These are phyloP conservation scores for Scheffersomyces segobiensis DNA, from an alignment of 1,139 yeast genomes.

Conservation along the genomic window DNA sequence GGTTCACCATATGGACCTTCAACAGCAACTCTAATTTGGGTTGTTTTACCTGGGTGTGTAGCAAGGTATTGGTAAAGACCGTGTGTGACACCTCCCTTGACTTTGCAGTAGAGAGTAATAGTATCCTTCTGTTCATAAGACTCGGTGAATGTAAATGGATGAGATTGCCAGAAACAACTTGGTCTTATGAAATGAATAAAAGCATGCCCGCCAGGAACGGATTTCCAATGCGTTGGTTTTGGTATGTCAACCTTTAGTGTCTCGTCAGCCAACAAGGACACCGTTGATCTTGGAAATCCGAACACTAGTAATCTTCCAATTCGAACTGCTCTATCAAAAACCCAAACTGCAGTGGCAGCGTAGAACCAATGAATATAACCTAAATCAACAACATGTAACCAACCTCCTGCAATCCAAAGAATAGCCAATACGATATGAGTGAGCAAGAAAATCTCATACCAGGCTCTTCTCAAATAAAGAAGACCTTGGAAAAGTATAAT, in stretches of 20 bases:
- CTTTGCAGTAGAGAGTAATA: conserved; percentile 32
- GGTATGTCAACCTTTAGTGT: conserved; percentile 17
- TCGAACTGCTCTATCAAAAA: conserved; percentile 16
- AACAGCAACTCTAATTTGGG: conserved; percentile 32
- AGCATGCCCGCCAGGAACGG: conserved; percentile 22
- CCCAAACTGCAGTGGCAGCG: conserved; percentile 20
- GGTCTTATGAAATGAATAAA: conserved; percentile 22
- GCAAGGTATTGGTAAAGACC: conserved; percentile 30
- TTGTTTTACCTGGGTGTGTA: conserved; percentile 23
- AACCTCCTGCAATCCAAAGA: conserved; percentile 16
- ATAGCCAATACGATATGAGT: conserved; percentile 18
- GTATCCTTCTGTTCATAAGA: conserved; percentile 19
- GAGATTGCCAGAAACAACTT: conserved; percentile 42
- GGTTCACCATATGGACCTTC: conserved; percentile 47
- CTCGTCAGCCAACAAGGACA: conserved; percentile 15
- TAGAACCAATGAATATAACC: conserved; percentile 17
- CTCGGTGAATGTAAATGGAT: conserved; percentile 41
- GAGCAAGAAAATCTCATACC: conserved; percentile 19
- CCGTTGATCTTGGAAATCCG: conserved; percentile 17
- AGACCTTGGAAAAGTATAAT: conserved; percentile 22
- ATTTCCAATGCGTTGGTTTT: conserved; percentile 17
- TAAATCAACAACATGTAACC: conserved; percentile 15
- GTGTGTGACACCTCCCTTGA: conserved; percentile 41
- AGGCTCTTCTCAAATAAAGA: conserved; percentile 14
- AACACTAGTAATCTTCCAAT: conserved; percentile 12